These are phyloP conservation scores for Jackrogersella minutella DNA, from an alignment of 495 filamentous ascomycete genomes.

Conservation along the genomic window DNA sequence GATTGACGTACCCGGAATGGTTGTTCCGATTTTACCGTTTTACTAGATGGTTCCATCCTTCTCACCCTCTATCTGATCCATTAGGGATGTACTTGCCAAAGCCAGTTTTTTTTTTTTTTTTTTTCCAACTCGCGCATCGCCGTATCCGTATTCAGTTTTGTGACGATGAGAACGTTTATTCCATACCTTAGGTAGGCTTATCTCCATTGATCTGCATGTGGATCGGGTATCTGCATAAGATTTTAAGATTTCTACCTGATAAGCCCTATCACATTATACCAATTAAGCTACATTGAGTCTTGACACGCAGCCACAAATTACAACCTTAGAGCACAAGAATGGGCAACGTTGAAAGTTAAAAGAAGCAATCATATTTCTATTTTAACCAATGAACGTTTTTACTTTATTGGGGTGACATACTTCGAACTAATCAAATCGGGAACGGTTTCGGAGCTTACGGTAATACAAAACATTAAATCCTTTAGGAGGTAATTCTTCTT, in stretches of 20 bases:
- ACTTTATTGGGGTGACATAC: not conserved
- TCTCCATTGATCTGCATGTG: too few species aligned
- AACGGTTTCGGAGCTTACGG: slow-evolving; percentile 6
- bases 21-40: not conserved
- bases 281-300: not conserved
- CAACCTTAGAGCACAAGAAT: too few species aligned
- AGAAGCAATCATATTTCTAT: not conserved
- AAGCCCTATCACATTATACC: not conserved
- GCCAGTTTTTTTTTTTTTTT: too few species aligned
- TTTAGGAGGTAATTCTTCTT: too few species aligned
- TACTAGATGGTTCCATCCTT: slow-evolving; percentile 1
- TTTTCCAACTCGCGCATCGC: not conserved
- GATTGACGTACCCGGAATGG: not conserved
- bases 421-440: not conserved
- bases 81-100: too few species aligned
- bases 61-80: too few species aligned
- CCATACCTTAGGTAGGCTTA: too few species aligned
- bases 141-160: slow-evolving; percentile 3
- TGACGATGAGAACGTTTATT: not conserved
- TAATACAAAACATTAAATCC: too few species aligned
- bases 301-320: not conserved
- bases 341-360: too few species aligned
- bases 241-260: too few species aligned
- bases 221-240: too few species aligned
- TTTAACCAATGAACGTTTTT: slow-evolving; percentile 3